Base-by-base conservation (phyloP, 176 grass and related monocot genomes). In the Otatea glauca region DNA sequence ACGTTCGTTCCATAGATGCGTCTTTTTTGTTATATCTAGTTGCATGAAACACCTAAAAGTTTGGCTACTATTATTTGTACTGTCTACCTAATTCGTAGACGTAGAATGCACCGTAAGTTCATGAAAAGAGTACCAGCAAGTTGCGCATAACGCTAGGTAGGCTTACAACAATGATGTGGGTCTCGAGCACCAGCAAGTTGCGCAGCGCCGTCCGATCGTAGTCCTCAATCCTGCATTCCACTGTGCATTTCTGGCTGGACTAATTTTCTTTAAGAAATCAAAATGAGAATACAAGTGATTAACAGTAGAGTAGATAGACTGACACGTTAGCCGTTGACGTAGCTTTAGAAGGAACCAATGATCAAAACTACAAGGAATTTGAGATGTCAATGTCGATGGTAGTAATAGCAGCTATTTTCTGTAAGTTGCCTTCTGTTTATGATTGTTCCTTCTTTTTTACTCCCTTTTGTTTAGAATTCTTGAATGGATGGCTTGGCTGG, bases 311-410 rank as follows among this genome's bases (percentile, higher is more conserved):
- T 9, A 58, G 20, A 9, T 39, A 21, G 73, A 21, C 84, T 2
- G 34, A 2, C 77, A 73, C 59, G 85, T 35, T 74, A 45, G 17
- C 24, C 45, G 70, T 81, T 87, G 79, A 82, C 72, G 9, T 11
- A 34, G 68, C 56, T 16, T 66, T 12, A 41, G 29, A 39, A 4
- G 0, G 23, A 43, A 17, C 54, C 54, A 44, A 35, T 44, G 34
- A 23, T 38, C 3, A 62, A 8, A 47, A 34, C 58, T 35, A 3
- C 5, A 35, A 37, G 34, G 54, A 72, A 48, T 12, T 64, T 69
- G 53, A 24, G 32, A 44, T 68, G 70, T 61, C 78, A 20, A 38
- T 5, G 5, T 75, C 61, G 14, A 82, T 59, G 25, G 39, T 16
- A 38, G 21, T 5, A 1, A 12, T 76, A 3, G 54, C 54, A 9